Evolutionary conservation across 495 filamentous ascomycete genomes (phyloP).

Genomic region (Clavariopsis aquatica): DNA sequence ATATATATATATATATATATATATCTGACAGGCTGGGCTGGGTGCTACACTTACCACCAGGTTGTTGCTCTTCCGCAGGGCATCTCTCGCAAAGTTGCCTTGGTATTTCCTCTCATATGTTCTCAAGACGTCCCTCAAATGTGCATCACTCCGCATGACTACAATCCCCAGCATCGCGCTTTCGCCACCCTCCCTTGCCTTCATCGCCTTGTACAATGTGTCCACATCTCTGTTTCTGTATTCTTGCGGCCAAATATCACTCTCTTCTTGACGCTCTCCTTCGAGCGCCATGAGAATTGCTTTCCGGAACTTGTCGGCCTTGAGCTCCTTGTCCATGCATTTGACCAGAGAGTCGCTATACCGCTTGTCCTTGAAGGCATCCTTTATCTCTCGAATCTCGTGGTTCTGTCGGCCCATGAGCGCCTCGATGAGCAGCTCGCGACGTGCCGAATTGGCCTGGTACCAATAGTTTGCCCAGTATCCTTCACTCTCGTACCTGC

Average conservation of each 20-base stretch:
- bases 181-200: slow-evolving; percentile 79
- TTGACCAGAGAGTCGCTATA: slow-evolving; percentile 78
- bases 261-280: slow-evolving; percentile 78
- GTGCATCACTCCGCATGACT: slow-evolving; percentile 72
- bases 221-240: slow-evolving; percentile 63
- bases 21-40: too few relatives aligned
- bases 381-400: slow-evolving; percentile 88
- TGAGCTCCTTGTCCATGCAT: slow-evolving; percentile 89
- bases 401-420: slow-evolving; percentile 85
- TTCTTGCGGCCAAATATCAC: slow-evolving; percentile 59
- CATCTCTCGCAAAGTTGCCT: slow-evolving; percentile 81
- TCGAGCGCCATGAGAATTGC: slow-evolving; percentile 85
- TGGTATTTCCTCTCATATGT: slow-evolving; percentile 68
- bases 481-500: slow-evolving; percentile 88
- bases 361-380: slow-evolving; percentile 88
- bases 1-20: too few relatives aligned
- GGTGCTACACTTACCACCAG: slow-evolving; percentile 89
- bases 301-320: slow-evolving; percentile 87
- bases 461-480: slow-evolving; percentile 99
- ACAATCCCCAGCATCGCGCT: slow-evolving; percentile 87
- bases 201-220: slow-evolving; percentile 68
- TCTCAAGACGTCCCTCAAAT: slow-evolving; percentile 76
- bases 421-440: slow-evolving; percentile 82
- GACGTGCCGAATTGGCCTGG: slow-evolving; percentile 57
- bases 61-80: slow-evolving; percentile 85